A percentile compares a stretch with the other conserved stretches of the same genome.
Conservation (phyloP, 371 early-diverging fungal species). For the Chytridium lagenaria region DNA sequence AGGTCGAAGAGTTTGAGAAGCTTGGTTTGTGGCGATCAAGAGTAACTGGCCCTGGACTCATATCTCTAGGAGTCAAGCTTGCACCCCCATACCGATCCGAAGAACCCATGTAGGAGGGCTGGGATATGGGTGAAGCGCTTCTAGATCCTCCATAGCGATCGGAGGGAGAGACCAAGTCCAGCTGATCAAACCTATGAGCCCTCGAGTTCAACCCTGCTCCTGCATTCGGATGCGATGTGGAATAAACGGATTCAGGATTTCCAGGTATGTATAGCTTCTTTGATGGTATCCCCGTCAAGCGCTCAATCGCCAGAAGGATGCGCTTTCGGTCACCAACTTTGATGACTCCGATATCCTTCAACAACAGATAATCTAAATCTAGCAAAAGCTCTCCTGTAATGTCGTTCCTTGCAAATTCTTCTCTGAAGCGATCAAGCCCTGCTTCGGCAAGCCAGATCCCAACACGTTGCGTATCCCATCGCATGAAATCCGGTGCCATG, state of each 20-base stretch:
- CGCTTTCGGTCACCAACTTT: slow-evolving; percentile 86
- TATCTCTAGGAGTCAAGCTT: no score
- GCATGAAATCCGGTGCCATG: background rate
- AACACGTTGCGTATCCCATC: slow-evolving; percentile 77
- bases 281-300: background rate
- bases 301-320: slow-evolving; percentile 70
- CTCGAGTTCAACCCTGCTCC: no score
- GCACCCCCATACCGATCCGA: background rate
- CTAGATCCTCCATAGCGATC: background rate
- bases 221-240: background rate
- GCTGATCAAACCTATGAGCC: background rate
- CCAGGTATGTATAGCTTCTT: background rate
- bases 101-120: no score
- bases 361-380: slow-evolving; percentile 78
- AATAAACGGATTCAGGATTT: background rate
- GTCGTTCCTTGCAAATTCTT: slow-evolving; percentile 71
- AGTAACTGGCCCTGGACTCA: slow-evolving; percentile 1
- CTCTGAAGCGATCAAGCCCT: slow-evolving; percentile 70
- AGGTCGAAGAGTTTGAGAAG: background rate
- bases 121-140: background rate
- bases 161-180: background rate
- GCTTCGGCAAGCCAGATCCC: slow-evolving; percentile 76
- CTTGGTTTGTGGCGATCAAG: background rate
- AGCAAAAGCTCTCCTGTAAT: slow-evolving; percentile 82
- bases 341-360: slow-evolving; percentile 82